A percentile compares a stretch with the other conserved stretches of the same genome.
Evolutionary conservation across 192 early-diverging fungal genomes (phyloP).

Genomic region (Coemansia javaensis): DNA sequence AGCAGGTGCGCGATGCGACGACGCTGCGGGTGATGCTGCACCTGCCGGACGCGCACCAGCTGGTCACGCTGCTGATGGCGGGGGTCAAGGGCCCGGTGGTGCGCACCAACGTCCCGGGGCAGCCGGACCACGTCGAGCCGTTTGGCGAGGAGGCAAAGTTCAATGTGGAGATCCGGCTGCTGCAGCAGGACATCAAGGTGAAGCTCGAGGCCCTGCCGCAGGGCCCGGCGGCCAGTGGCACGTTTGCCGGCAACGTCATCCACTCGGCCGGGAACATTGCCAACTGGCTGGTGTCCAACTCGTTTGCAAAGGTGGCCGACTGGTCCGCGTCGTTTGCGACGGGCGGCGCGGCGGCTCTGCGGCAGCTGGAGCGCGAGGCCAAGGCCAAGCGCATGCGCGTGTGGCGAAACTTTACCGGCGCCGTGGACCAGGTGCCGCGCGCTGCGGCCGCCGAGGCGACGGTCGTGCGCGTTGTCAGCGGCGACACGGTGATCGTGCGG

Average conservation of each 20-base stretch:
- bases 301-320: slow-evolving; percentile 82
- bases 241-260: slow-evolving; percentile 71
- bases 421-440: slow-evolving; percentile 1
- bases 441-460: slow-evolving; percentile 46
- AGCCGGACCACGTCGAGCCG: slow-evolving; percentile 74
- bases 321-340: slow-evolving; percentile 74
- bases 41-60: slow-evolving; percentile 68
- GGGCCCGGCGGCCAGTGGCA: slow-evolving; percentile 52
- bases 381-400: slow-evolving; percentile 78
- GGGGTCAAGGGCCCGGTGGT: slow-evolving; percentile 83
- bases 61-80: slow-evolving; percentile 63
- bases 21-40: slow-evolving; percentile 73
- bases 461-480: slow-evolving; percentile 57
- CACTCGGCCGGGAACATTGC: slow-evolving; percentile 91
- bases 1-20: slow-evolving; percentile 91
- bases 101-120: slow-evolving; percentile 67
- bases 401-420: slow-evolving; percentile 57
- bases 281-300: slow-evolving; percentile 73
- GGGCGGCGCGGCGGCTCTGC: slow-evolving; percentile 55
- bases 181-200: slow-evolving; percentile 88
- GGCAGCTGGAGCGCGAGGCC: slow-evolving; percentile 72
- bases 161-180: slow-evolving; percentile 84
- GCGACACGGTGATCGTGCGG: slow-evolving; percentile 57
- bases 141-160: slow-evolving; percentile 90
- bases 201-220: slow-evolving; percentile 68